A percentile compares a stretch with the other conserved stretches of the same genome.
Evolutionary conservation across 306 rosid species (phyloP).

Genomic region (Cucurbita moschata): DNA sequence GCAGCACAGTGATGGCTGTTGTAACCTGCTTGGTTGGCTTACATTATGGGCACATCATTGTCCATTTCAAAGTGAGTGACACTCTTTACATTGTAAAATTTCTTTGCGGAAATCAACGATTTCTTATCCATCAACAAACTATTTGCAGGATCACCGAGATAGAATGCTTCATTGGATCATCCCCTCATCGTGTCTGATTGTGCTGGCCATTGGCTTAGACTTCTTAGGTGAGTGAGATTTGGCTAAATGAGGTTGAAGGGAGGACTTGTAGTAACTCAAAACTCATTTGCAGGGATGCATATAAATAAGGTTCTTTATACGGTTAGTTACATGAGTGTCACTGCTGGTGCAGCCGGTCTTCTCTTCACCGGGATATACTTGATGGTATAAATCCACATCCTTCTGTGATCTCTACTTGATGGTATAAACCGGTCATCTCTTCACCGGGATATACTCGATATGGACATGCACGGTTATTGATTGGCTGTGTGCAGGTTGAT

Average conservation of each 20-base stretch:
- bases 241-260: not conserved
- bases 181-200: constrained; percentile 47
- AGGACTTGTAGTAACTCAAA: not conserved
- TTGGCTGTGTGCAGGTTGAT: constrained; percentile 49
- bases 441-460: not conserved
- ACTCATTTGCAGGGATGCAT: constrained; percentile 43
- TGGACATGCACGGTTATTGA: not conserved
- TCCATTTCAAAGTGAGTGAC: constrained; percentile 58
- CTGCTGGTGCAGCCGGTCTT: constrained; percentile 76
- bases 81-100: not conserved
- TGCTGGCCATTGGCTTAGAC: constrained; percentile 47
- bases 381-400: constrained; percentile 28
- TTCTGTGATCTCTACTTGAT: not conserved
- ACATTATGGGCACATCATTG: constrained; percentile 79
- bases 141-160: constrained; percentile 57
- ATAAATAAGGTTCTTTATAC: constrained; percentile 83
- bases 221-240: constrained; percentile 33
- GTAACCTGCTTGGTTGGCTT: constrained; percentile 89
- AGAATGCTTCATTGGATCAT: constrained; percentile 68
- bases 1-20: constrained; percentile 79
- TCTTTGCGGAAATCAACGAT: not conserved
- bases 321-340: constrained; percentile 70
- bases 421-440: too few species aligned
- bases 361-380: constrained; percentile 66
- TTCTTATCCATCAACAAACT: not conserved